These are phyloP conservation scores for Alternaria incomplexa DNA, from an alignment of 2,329 filamentous ascomycete genomes.

Conservation along the genomic window DNA sequence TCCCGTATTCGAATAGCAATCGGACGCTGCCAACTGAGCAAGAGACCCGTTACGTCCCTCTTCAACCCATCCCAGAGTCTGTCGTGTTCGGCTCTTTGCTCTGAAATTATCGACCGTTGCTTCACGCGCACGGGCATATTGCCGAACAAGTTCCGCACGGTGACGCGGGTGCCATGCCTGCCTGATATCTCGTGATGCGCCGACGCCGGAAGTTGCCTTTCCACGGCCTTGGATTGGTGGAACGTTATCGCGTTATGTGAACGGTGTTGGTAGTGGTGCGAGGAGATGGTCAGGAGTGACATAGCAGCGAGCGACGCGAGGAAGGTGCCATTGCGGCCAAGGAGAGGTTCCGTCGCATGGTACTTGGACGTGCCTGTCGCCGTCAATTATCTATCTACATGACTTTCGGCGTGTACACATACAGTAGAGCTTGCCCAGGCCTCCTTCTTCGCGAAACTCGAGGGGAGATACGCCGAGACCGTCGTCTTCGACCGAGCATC, in stretches of 20 bases:
- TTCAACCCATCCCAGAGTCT: constrained; percentile 72
- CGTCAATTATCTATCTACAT: constrained; percentile 6
- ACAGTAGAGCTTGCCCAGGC: constrained; percentile 77
- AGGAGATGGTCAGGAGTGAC: constrained; percentile 78
- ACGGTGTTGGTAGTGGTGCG: constrained; percentile 66
- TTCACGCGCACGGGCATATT: constrained; percentile 90
- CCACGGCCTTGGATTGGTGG: constrained; percentile 71
- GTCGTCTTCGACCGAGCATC: constrained; percentile 83
- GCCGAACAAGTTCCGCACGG: constrained; percentile 82
- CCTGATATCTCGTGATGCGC: constrained; percentile 62
- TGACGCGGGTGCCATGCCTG: constrained; percentile 75
- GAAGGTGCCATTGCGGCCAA: constrained; percentile 77
- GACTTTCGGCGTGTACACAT: constrained; percentile 23
- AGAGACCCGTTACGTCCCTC: constrained; percentile 63
- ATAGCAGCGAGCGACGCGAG: constrained; percentile 77
- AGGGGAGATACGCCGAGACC: constrained; percentile 74
- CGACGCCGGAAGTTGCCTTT: constrained; percentile 67
- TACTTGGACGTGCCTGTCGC: constrained; percentile 79
- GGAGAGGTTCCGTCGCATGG: constrained; percentile 48
- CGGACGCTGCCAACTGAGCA: constrained; percentile 71
- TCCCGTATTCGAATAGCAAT: constrained; percentile 68
- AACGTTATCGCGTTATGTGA: constrained; percentile 71
- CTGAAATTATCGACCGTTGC: constrained; percentile 67
- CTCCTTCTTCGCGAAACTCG: constrained; percentile 75
- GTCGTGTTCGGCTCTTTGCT: constrained; percentile 57